Conservation (phyloP, 176 grass and related monocot species). For the Aegilops longissima region DNA sequence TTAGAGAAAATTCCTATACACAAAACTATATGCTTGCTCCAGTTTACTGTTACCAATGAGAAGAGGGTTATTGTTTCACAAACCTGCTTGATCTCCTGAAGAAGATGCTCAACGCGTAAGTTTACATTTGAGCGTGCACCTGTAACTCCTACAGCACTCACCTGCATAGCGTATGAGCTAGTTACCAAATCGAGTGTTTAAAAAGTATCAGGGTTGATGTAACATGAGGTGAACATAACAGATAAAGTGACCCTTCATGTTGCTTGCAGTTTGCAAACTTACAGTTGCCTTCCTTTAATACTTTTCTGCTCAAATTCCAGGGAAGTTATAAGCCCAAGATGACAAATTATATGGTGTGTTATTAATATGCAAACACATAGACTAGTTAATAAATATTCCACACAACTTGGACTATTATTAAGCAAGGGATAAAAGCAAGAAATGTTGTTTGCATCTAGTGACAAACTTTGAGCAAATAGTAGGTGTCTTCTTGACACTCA, state of each 20-base stretch:
- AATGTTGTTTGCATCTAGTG: neutral
- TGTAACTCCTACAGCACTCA: constrained; percentile 84
- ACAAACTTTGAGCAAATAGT: constrained; percentile 7
- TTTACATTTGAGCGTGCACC: constrained; percentile 82
- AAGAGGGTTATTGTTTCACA: neutral
- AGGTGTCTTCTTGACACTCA: constrained; percentile 37
- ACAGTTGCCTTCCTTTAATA: neutral
- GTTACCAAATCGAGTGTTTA: neutral
- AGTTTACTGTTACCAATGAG: neutral
- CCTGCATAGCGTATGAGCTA: constrained; percentile 37
- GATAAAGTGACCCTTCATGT: neutral
- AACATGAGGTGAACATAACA: neutral
- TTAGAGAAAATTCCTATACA: neutral
- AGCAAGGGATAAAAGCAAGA: neutral
- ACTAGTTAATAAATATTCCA: neutral
- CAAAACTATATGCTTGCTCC: neutral
- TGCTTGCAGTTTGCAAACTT: neutral
- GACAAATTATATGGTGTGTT: neutral
- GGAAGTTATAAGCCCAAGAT: neutral
- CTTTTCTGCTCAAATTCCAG: neutral
- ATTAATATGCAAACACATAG: neutral
- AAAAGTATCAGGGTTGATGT: neutral
- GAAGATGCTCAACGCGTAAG: constrained; percentile 66
- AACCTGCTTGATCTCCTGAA: constrained; percentile 87
- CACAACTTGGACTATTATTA: neutral